Evolutionary conservation across 345 rosid genomes (phyloP), one percentile per base, ranked within the genome.

Genomic region (Syzygium oleosum): DNA sequence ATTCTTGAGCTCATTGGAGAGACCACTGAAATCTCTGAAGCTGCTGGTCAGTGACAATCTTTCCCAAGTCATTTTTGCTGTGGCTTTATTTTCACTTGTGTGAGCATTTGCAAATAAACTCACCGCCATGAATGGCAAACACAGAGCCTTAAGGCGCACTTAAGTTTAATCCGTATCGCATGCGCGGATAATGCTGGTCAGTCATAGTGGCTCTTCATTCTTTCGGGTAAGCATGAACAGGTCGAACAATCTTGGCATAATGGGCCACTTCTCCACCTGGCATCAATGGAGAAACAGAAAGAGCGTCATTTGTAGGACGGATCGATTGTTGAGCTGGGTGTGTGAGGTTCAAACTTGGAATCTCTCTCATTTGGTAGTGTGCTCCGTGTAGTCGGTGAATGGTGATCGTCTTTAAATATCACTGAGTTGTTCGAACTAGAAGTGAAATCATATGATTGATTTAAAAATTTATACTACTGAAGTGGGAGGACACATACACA

Each of bases 11-110:
- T 94, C 78, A 65, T 96, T 51, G 99, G 98, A 86, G 96, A 94
- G 87, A 95, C 98, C 87, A 87, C 93, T 56, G 88, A 93, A 59
- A 97, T 97, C 90, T 95, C 99, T n/a, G 56, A 91, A 14, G 99
- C 98, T 65, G 99, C 98, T 21, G 97, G 99, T 95, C 80, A 52
- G 89, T 88, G 43, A 19, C 86, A 3, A 27, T 58, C 77, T 65
- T 21, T 31, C 21, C 61, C 31, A 21, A 7, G 29, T 52, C 63
- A 6, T 68, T 54, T n/a, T 21, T 0, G 83, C 25, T 38, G 83
- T 10, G 80, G 46, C 6, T 38, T 73, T 19, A 21, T 5, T 17
- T 68, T 17, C 80, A 34, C 80, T 9, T 34, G 12, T 21, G 46
- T 9, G 80, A 34, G 21, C 23, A 68, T 19, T 68, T 68, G n/a